Evolutionary conservation across 495 filamentous ascomycete genomes (phyloP), one percentile per base, ranked within the genome.

Genomic region (Talaromyces trachyspermus): DNA sequence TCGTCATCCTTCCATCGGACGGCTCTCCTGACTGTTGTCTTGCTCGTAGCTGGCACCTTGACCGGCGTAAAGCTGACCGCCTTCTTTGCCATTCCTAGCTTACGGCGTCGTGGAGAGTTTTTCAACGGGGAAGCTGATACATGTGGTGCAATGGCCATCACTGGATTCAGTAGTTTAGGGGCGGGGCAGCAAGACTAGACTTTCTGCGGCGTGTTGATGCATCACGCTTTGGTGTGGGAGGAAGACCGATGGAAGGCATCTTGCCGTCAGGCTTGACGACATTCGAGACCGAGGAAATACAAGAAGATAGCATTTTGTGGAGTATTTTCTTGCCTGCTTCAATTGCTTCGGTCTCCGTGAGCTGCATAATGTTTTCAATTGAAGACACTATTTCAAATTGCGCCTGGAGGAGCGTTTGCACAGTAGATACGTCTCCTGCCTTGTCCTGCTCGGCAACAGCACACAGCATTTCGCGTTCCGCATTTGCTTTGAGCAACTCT

Each of bases 1-100:
- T 85, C 85, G 54, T 97, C 92, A 58, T 98, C 92, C 38, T 85
- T 82, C 94, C 94, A 98, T 45, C 89, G 76, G 11, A 98, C 92
- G 29, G 76, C 79, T 54, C 87, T 74, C 69, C 95, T 92, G 14
- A 60, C n/a, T n/a, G n/a, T 46, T 20, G 65, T 52, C 50, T 82
- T 83, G 9, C n/a, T n/a, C n/a, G 53, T 54, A 2, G 75, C 71
- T 23, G 80, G 75, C 0, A 70, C 66, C 69, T 92, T 92, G 71
- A 87, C 91, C 0, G 87, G 87, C 2, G 87, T 85, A 58, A 95
- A 94, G 23, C 81, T 77, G 38, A 95, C 76, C 10, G 80, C 79
- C 66, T 95, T 98, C 54, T 84, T 84, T 12, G 75, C 75, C 29
- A 76, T 67, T 17, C 68, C 76, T 29, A 78, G 70, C 62, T 88